Base-by-base conservation (phyloP, 2,329 filamentous ascomycete genomes). In the Pyricularia pennisetigena region DNA sequence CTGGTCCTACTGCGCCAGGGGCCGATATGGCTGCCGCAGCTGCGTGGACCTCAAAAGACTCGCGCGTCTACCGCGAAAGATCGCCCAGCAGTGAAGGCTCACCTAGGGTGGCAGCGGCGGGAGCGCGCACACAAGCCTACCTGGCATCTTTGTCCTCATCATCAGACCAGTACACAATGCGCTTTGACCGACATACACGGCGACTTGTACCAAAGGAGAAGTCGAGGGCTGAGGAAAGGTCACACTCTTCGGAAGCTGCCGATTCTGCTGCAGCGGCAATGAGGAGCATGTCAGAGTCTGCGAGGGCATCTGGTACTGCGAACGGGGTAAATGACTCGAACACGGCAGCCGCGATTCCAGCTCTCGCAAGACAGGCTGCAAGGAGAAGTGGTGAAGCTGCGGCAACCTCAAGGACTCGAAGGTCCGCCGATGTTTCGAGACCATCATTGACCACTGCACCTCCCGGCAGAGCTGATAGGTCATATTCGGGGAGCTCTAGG, bases 21-120 rank as follows among this genome's bases (percentile, higher is more conserved):
- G 83, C 87, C 14, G 89, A 83, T 75, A 88, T 87, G 74, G 88
- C 88, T 59, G 88, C 88, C 29, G 86, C 85, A 3, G 74, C 90
- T 67, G 88, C 88, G 35, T 90, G 88, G 87, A 82, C 76, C 67
- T 79, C 80, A 23, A 75, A 85, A 16, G 78, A 67, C n/a, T 63
- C 66, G 41, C 59, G 59, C 24, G 9, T 23, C 59, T 62, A 62
- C 59, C 59, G 24, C 59, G 59, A 62, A 20, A 62, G 59, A 12
- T 62, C 59, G 26, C 23, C 59, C 26, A 62, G 59, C 41, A 57
- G 32, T 20, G 65, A 66, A 41, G 30, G 28, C 29, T 67, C 66
- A 10, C 28, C 41, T n/a, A 30, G 66, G n/a, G 28, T 24, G 16
- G 49, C 59, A 7, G 29, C 66, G 20, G 30, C 54, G 9, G 54